Evolutionary conservation across 2,329 filamentous ascomycete genomes (phyloP).

Genomic region (Penicillium sp.): DNA sequence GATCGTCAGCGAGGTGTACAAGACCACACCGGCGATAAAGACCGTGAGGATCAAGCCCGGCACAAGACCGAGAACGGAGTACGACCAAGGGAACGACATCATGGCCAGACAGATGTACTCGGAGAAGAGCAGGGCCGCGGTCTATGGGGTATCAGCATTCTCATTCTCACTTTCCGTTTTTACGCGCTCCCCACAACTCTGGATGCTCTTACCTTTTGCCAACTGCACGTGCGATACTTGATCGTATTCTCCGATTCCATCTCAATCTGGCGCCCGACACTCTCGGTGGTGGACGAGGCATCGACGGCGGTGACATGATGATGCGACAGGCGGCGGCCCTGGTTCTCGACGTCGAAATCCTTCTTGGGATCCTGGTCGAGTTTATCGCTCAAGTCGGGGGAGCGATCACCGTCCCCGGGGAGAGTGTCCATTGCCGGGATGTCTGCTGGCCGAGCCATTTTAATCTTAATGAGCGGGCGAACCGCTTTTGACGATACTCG

Average conservation of each 20-base stretch:
- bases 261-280: slow-evolving; percentile 66
- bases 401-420: slow-evolving; percentile 18
- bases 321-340: slow-evolving; percentile 20
- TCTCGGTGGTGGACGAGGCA: slow-evolving; percentile 44
- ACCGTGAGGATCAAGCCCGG: slow-evolving; percentile 81
- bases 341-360: slow-evolving; percentile 31
- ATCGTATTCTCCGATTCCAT: slow-evolving; percentile 75
- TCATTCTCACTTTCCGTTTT: neutral
- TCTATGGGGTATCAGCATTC: slow-evolving; percentile 49
- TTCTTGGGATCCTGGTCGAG: slow-evolving; percentile 29
- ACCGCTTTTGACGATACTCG: slow-evolving; percentile 35
- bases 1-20: slow-evolving; percentile 73
- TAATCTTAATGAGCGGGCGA: slow-evolving; percentile 33
- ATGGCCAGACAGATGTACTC: slow-evolving; percentile 93
- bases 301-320: slow-evolving; percentile 23
- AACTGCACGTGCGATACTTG: slow-evolving; percentile 89
- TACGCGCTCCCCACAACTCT: no score
- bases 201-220: slow-evolving; percentile 69
- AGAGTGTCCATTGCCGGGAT: slow-evolving; percentile 15
- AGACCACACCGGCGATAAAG: slow-evolving; percentile 70
- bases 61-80: slow-evolving; percentile 80
- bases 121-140: slow-evolving; percentile 82
- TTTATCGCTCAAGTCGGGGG: slow-evolving; percentile 24
- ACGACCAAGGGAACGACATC: slow-evolving; percentile 95
- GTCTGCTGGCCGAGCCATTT: slow-evolving; percentile 39